Percentiles rank a stretch among this genome's conserved stretches.
These are phyloP conservation scores for Penicillium sp. DNA, from an alignment of 2,329 filamentous ascomycete genomes.

Conservation along the genomic window DNA sequence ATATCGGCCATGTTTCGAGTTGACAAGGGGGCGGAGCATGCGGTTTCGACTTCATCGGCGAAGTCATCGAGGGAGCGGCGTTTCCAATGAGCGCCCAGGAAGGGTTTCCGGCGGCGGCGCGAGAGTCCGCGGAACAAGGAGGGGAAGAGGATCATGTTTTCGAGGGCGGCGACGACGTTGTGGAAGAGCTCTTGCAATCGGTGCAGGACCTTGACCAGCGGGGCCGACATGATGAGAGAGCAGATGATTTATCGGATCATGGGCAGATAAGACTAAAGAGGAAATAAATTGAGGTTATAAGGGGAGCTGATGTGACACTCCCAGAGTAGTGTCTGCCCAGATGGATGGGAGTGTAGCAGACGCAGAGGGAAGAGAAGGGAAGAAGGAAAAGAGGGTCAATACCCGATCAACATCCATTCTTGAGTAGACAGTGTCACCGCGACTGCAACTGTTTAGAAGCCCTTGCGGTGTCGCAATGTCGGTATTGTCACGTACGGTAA, in stretches of 20 bases:
- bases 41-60: constrained; percentile 39
- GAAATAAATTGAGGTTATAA: constrained; percentile 17
- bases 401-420: constrained; percentile 30
- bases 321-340: constrained; percentile 21
- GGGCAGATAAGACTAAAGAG: constrained; percentile 15
- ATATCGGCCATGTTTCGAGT: constrained; percentile 43
- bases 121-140: constrained; percentile 38
- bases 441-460: constrained; percentile 25
- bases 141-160: constrained; percentile 44
- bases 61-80: constrained; percentile 42
- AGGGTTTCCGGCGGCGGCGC: constrained; percentile 33
- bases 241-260: constrained; percentile 10
- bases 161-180: constrained; percentile 41
- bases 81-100: constrained; percentile 37
- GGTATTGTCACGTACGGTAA: constrained; percentile 17
- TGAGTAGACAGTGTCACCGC: constrained; percentile 24
- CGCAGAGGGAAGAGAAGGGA: constrained; percentile 6
- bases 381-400: constrained; percentile 2
- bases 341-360: constrained; percentile 16
- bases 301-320: constrained; percentile 23
- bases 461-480: constrained; percentile 28
- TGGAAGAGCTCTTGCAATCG: constrained; percentile 45
- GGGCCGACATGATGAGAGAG: constrained; percentile 34
- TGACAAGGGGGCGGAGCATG: constrained; percentile 40
- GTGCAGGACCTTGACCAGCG: constrained; percentile 42